Percentiles rank a stretch among this genome's conserved stretches.
These are phyloP conservation scores for Aspergillus awamori DNA, from an alignment of 2,329 filamentous ascomycete genomes.

Conservation along the genomic window DNA sequence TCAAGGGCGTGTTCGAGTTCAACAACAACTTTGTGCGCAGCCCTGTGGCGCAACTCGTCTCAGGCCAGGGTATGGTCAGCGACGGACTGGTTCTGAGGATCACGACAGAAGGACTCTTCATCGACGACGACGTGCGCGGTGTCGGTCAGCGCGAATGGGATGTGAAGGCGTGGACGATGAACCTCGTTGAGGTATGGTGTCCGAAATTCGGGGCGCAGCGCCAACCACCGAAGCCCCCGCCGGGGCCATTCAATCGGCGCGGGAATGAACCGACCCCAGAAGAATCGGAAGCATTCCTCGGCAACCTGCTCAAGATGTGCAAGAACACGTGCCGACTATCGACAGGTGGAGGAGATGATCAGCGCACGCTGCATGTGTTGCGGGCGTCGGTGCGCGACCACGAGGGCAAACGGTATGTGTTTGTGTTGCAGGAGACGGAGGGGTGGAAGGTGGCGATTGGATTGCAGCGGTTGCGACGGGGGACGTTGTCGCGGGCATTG, in stretches of 20 bases:
- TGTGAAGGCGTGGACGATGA: slow-evolving; percentile 96
- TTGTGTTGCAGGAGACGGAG: slow-evolving; percentile 61
- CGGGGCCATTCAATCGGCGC: slow-evolving; percentile 49
- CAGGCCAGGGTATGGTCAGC: slow-evolving; percentile 80
- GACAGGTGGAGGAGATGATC: slow-evolving; percentile 31
- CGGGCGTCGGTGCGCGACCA: slow-evolving; percentile 61
- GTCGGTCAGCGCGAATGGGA: slow-evolving; percentile 98
- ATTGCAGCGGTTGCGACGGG: slow-evolving; percentile 58
- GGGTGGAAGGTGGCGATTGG: slow-evolving; percentile 66
- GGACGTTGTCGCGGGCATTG: slow-evolving; percentile 58
- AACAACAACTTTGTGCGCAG: slow-evolving; percentile 85
- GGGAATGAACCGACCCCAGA: slow-evolving; percentile 60
- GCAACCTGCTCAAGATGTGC: slow-evolving; percentile 66
- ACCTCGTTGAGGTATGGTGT: slow-evolving; percentile 86
- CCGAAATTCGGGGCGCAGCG: slow-evolving; percentile 57
- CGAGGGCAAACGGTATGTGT: slow-evolving; percentile 64
- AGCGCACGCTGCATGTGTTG: slow-evolving; percentile 57
- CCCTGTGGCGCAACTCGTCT: slow-evolving; percentile 87
- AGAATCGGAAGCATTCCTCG: slow-evolving; percentile 67
- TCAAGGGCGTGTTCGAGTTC: slow-evolving; percentile 90
- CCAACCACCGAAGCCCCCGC: slow-evolving; percentile 31
- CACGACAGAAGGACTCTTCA: slow-evolving; percentile 91
- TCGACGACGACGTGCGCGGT: slow-evolving; percentile 89
- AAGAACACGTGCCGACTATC: slow-evolving; percentile 63
- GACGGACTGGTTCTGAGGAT: slow-evolving; percentile 91